Percentiles rank a stretch among this genome's conserved stretches.
Conservation (phyloP, 2,329 filamentous ascomycete genomes). For the Trichophyton simii region DNA sequence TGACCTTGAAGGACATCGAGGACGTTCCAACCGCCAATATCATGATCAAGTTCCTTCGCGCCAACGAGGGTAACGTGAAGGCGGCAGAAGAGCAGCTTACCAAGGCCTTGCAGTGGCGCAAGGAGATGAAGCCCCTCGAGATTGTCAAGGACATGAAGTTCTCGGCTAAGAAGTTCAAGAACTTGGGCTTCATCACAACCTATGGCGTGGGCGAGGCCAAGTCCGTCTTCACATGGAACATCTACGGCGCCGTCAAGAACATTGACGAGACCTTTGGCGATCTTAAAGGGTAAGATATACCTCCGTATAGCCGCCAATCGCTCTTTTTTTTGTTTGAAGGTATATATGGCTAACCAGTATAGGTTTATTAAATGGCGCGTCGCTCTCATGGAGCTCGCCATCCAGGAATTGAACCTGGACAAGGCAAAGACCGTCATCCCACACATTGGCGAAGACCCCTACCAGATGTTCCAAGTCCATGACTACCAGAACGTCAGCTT, state of each 20-base stretch:
- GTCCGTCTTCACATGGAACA: slow-evolving; percentile 74
- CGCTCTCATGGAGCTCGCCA: slow-evolving; percentile 75
- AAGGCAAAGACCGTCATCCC: slow-evolving; percentile 58
- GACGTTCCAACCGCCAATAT: slow-evolving; percentile 70
- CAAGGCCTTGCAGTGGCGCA: slow-evolving; percentile 72
- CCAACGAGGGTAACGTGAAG: slow-evolving; percentile 63
- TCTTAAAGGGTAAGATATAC: slow-evolving; percentile 54
- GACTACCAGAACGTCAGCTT: slow-evolving; percentile 86
- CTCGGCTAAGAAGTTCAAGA: slow-evolving; percentile 57
- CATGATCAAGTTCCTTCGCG: slow-evolving; percentile 85
- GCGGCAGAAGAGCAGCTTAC: slow-evolving; percentile 67
- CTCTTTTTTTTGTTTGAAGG: no score
- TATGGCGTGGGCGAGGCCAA: slow-evolving; percentile 45
- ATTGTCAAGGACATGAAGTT: slow-evolving; percentile 51
- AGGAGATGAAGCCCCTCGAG: slow-evolving; percentile 57
- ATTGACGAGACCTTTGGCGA: slow-evolving; percentile 71
- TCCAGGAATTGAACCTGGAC: slow-evolving; percentile 59
- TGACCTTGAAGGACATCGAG: slow-evolving; percentile 44
- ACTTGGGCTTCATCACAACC: slow-evolving; percentile 69
- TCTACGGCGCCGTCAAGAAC: slow-evolving; percentile 79
- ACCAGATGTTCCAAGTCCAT: slow-evolving; percentile 86
- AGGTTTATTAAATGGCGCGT: slow-evolving; percentile 87
- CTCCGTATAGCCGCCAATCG: no score
- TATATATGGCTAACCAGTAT: neutral
- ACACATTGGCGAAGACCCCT: slow-evolving; percentile 55